Percentiles rank a stretch among this genome's conserved stretches.
These are phyloP conservation scores for Epichloe gansuensis DNA, from an alignment of 2,329 filamentous ascomycete species.

Conservation along the genomic window DNA sequence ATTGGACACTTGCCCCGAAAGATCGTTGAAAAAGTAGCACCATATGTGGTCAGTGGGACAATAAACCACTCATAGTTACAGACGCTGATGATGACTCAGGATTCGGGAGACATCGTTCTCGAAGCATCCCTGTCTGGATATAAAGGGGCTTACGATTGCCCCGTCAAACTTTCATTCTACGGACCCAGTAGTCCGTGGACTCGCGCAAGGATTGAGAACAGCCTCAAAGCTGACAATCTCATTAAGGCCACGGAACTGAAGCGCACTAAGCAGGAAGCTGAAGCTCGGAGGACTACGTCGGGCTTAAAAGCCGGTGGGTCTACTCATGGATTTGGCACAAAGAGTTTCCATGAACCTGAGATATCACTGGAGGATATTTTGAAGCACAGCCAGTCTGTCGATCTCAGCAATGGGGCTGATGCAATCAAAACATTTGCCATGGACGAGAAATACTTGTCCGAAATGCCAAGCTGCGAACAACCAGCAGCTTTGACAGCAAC, in stretches of 20 bases:
- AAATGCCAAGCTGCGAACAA: slow-evolving; percentile 61
- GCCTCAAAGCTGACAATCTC: slow-evolving; percentile 53
- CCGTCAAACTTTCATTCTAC: slow-evolving; percentile 56
- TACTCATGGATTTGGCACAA: slow-evolving; percentile 24
- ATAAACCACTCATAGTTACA: neutral
- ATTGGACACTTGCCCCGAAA: slow-evolving; percentile 66
- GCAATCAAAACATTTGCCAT: slow-evolving; percentile 59
- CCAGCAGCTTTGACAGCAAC: slow-evolving; percentile 52
- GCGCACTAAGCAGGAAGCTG: slow-evolving; percentile 39
- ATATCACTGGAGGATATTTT: slow-evolving; percentile 52
- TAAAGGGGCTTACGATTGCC: slow-evolving; percentile 60
- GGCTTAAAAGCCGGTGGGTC: slow-evolving; percentile 26
- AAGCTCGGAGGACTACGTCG: slow-evolving; percentile 35
- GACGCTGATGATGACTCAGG: slow-evolving; percentile 21
- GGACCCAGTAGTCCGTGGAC: slow-evolving; percentile 47
- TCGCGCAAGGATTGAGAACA: slow-evolving; percentile 42
- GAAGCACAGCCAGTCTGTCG: slow-evolving; percentile 52
- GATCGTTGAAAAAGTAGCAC: slow-evolving; percentile 58
- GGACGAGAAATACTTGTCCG: slow-evolving; percentile 55
- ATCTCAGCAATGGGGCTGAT: slow-evolving; percentile 51
- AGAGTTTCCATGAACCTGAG: slow-evolving; percentile 19
- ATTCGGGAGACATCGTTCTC: slow-evolving; percentile 45
- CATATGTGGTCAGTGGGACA: slow-evolving; percentile 46
- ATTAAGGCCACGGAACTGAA: slow-evolving; percentile 45
- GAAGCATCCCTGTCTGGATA: slow-evolving; percentile 59